Percentiles rank a stretch among this genome's conserved stretches.
These are phyloP conservation scores for Aristolochia contorta DNA, from an alignment of 164 flowering plant species.

Conservation along the genomic window DNA sequence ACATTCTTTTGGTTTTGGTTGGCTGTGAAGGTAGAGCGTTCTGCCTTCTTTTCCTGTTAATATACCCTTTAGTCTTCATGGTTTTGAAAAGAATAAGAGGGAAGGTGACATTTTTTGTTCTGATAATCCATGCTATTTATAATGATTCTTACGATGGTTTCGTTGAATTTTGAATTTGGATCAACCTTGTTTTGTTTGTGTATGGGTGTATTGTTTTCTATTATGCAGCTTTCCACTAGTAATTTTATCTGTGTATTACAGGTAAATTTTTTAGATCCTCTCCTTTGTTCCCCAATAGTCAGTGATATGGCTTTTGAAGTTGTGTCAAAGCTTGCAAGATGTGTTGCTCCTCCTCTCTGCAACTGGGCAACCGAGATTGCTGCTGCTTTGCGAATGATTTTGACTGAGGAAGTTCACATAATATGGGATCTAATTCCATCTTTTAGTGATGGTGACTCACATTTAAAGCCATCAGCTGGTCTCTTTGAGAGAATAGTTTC, in stretches of 20 bases:
- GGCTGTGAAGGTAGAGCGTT: too few relatives aligned
- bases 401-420: constrained; percentile 36
- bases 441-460: constrained; percentile 30
- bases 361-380: constrained; percentile 93
- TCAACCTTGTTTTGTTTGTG: background rate
- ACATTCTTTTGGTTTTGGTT: too few relatives aligned
- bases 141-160: too few relatives aligned
- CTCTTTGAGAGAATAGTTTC: constrained; percentile 66
- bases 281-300: constrained; percentile 73
- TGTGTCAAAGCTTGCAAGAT: constrained; percentile 70
- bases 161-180: too few relatives aligned
- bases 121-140: too few relatives aligned
- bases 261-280: constrained; percentile 74
- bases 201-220: too few relatives aligned
- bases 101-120: too few relatives aligned
- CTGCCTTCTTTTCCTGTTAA: too few relatives aligned
- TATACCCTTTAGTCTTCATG: too few relatives aligned
- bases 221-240: background rate
- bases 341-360: constrained; percentile 75
- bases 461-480: constrained; percentile 38
- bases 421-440: constrained; percentile 45
- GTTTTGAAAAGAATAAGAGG: too few relatives aligned
- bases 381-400: constrained; percentile 76
- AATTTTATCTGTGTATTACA: constrained; percentile 16
- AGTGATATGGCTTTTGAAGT: constrained; percentile 86